Conservation (phyloP, 257 asterid species). For the Solanum gandarillasii region DNA sequence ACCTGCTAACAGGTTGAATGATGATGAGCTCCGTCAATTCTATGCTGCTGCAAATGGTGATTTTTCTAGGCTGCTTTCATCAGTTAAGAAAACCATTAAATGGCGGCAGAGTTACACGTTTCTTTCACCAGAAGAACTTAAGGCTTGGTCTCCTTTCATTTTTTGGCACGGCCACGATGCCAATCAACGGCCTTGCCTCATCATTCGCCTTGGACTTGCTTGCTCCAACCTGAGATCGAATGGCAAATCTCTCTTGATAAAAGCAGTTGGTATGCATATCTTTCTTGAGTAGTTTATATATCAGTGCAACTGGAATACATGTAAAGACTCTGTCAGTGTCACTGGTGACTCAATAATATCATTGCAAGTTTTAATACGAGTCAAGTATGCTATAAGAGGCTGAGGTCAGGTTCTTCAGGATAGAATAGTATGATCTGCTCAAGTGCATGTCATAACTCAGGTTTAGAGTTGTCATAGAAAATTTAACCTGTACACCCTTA, state of each 20-base stretch:
- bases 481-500: not conserved
- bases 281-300: not conserved
- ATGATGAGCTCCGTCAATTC: conserved; percentile 25
- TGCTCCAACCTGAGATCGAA: conserved; percentile 25
- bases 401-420: not conserved
- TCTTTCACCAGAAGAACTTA: conserved; percentile 20
- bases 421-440: not conserved
- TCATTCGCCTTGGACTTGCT: conserved; percentile 38
- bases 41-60: conserved; percentile 26
- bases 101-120: conserved; percentile 27
- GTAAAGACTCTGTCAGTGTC: not conserved
- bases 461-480: not conserved
- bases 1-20: conserved; percentile 20
- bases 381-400: not conserved
- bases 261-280: conserved; percentile 28
- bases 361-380: not conserved
- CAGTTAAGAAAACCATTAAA: conserved; percentile 29
- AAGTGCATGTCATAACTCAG: not conserved
- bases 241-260: conserved; percentile 15
- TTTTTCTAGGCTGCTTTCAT: conserved; percentile 22
- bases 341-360: not conserved
- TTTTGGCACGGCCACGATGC: conserved; percentile 34
- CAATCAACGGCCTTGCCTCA: conserved; percentile 24
- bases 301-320: not conserved
- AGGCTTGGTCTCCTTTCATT: conserved; percentile 20